phyloP scores from a whole-genome alignment of 345 rosid genomes.

The Atalantia buxifolia region DNA sequence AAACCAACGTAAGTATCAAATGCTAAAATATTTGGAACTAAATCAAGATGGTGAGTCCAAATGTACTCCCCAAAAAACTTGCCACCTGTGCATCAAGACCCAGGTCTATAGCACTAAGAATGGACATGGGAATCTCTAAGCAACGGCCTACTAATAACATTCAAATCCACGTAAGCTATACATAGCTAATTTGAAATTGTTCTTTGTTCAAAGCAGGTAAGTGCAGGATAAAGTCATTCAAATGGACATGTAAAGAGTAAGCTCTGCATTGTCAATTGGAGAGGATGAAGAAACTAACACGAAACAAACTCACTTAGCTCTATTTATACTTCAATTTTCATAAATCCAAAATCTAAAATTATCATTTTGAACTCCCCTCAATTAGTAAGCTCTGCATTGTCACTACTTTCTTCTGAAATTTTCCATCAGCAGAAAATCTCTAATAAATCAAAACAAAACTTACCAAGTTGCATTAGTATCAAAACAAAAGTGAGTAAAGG shows the following conservation, averaged over 20 bases:
- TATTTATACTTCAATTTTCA: neutral
- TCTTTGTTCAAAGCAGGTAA: neutral
- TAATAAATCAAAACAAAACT: neutral
- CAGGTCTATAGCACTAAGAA: neutral
- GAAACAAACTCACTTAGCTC: neutral
- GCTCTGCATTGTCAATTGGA: neutral
- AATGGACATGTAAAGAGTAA: neutral
- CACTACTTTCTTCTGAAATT: neutral
- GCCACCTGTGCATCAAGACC: neutral
- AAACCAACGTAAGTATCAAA: constrained; percentile 4
- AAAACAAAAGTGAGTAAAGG: neutral
- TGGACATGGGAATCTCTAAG: neutral
- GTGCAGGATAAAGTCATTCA: neutral
- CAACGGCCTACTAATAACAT: neutral
- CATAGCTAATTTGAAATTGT: neutral
- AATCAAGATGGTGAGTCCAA: constrained; percentile 14
- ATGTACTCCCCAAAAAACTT: constrained; percentile 4
- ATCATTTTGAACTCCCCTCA: neutral
- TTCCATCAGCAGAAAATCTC: neutral
- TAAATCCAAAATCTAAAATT: neutral
- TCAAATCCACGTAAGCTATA: neutral
- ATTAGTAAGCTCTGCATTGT: neutral
- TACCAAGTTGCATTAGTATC: neutral
- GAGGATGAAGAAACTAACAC: neutral
- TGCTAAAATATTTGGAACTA: neutral